A percentile compares a stretch with the other conserved stretches of the same genome.
Evolutionary conservation across 179 eudicot genomes (phyloP).

Genomic region (Beta corolliflora): DNA sequence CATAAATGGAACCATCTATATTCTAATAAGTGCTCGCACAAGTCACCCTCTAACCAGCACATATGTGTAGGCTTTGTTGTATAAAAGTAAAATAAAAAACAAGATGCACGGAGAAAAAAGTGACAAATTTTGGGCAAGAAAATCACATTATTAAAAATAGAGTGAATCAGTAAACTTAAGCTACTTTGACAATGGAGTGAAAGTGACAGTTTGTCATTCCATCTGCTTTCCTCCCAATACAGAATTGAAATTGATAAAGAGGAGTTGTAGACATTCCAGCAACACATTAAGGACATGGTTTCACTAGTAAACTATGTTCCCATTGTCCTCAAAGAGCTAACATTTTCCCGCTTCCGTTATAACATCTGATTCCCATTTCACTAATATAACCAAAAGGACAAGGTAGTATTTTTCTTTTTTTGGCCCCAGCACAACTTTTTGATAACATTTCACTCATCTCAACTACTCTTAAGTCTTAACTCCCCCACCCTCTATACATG

Average conservation of each 20-base stretch:
- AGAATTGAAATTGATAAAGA: neutral
- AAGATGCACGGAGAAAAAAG: neutral
- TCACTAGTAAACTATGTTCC: neutral
- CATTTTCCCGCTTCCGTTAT: neutral
- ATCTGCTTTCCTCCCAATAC: neutral
- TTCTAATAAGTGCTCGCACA: neutral
- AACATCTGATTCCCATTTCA: neutral
- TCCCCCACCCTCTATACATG: neutral
- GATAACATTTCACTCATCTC: neutral
- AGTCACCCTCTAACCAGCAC: neutral
- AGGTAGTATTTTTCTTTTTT: neutral
- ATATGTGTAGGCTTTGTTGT: neutral
- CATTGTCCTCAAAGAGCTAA: neutral
- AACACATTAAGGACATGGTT: neutral
- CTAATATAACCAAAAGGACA: neutral
- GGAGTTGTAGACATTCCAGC: neutral
- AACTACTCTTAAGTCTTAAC: neutral
- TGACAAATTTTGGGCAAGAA: neutral
- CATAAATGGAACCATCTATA: no score
- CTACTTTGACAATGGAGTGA: neutral
- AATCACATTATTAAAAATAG: neutral
- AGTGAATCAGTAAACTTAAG: neutral
- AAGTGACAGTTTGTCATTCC: neutral
- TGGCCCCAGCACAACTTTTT: neutral
- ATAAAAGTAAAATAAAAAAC: no score